These are phyloP conservation scores for Phtheirospermum japonicum DNA, from an alignment of 257 asterid genomes.

Conservation along the genomic window DNA sequence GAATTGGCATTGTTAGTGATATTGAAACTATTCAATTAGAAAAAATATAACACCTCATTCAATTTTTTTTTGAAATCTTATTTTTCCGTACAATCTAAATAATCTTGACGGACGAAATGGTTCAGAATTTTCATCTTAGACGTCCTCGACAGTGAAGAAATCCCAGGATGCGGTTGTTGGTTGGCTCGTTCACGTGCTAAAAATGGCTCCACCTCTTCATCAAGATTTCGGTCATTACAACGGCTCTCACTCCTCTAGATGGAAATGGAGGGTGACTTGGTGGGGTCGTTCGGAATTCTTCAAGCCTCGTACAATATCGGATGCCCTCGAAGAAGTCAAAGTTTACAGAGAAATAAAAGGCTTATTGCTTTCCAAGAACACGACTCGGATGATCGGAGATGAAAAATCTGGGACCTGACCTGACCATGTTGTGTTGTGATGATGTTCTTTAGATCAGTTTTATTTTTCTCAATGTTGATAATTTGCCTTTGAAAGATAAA, in stretches of 20 bases:
- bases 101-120: constrained; percentile 46
- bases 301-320: too few species aligned
- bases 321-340: constrained; percentile 87
- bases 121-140: constrained; percentile 56
- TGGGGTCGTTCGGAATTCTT: constrained; percentile 53
- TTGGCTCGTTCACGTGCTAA: constrained; percentile 86
- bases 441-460: too few species aligned
- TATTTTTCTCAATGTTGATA: too few species aligned
- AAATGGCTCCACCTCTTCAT: constrained; percentile 78
- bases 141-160: constrained; percentile 48
- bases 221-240: constrained; percentile 52
- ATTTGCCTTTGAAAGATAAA: too few species aligned
- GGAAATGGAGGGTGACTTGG: constrained; percentile 42
- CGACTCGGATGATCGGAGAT: too few species aligned
- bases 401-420: too few species aligned
- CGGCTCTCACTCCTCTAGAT: constrained; percentile 37
- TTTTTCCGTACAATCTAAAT: constrained; percentile 38
- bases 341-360: constrained; percentile 70
- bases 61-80: constrained; percentile 21
- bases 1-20: neutral
- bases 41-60: too few species aligned
- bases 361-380: constrained; percentile 66
- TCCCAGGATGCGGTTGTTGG: constrained; percentile 90
- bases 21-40: neutral
- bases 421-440: too few species aligned